These are phyloP conservation scores for Bolboschoenus planiculmis DNA, from an alignment of 176 grass and related monocot species.

Conservation along the genomic window DNA sequence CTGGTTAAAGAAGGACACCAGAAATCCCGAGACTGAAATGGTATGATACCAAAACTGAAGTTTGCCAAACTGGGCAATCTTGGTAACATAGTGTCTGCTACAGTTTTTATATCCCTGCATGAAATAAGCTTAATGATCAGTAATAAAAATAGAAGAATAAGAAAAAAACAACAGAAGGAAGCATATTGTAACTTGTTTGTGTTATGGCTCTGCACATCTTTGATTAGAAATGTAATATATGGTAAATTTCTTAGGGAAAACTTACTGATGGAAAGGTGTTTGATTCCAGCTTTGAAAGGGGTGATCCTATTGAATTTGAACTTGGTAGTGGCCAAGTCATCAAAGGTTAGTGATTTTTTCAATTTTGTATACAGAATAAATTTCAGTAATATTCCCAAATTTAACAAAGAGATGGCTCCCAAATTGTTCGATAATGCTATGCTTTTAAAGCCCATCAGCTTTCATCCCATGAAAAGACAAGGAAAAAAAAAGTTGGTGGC, in stretches of 20 bases:
- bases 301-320: conserved; percentile 96
- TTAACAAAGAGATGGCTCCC: background rate
- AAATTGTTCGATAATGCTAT: background rate
- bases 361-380: background rate
- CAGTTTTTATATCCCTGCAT: background rate
- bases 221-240: background rate
- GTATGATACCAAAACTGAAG: background rate
- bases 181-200: background rate
- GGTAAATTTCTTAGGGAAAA: conserved; percentile 53
- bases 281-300: conserved; percentile 94
- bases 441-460: background rate
- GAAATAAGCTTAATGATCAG: background rate
- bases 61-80: background rate
- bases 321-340: conserved; percentile 96
- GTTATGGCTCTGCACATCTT: background rate
- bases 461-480: conserved; percentile 1
- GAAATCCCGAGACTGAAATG: background rate
- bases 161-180: background rate
- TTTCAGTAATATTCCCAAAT: background rate
- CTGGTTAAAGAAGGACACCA: background rate
- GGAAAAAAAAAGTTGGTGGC: background rate
- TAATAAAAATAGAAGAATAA: background rate
- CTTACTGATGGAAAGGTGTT: conserved; percentile 94
- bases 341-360: conserved; percentile 47
- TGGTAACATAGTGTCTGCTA: background rate